phyloP scores from a whole-genome alignment of 257 asterid genomes.

The Solanum arcanum region DNA sequence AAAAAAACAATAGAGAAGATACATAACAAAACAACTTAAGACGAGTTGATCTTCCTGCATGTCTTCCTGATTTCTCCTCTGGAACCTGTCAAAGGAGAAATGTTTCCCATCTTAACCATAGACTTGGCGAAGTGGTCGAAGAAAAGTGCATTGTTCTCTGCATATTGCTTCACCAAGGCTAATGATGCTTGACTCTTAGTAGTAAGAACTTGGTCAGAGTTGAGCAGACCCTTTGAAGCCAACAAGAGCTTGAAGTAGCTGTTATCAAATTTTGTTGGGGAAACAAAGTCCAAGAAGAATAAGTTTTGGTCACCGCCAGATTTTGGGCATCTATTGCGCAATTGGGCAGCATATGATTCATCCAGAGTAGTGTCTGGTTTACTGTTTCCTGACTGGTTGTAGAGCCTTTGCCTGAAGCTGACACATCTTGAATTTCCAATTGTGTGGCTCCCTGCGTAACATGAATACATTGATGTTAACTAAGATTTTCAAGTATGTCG shows the following conservation, averaged over 20 bases:
- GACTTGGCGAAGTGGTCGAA: constrained; percentile 71
- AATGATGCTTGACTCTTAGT: constrained; percentile 50
- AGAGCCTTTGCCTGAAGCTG: constrained; percentile 85
- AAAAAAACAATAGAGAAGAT: neutral
- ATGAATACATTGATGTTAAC: neutral
- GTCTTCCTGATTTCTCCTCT: constrained; percentile 63
- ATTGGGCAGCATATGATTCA: constrained; percentile 40
- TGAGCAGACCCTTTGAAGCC: constrained; percentile 61
- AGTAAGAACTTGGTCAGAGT: constrained; percentile 66
- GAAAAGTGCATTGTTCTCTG: constrained; percentile 46
- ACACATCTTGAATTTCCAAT: constrained; percentile 72
- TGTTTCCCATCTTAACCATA: constrained; percentile 79
- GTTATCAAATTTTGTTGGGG: constrained; percentile 67
- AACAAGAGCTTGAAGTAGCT: constrained; percentile 62
- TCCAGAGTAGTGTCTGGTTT: constrained; percentile 49
- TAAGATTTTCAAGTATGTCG: neutral
- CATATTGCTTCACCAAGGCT: constrained; percentile 60
- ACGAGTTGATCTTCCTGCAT: constrained; percentile 63
- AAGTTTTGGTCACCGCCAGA: constrained; percentile 87
- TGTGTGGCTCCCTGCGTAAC: constrained; percentile 71
- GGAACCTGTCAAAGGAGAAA: constrained; percentile 69
- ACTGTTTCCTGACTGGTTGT: constrained; percentile 69
- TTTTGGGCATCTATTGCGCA: constrained; percentile 54
- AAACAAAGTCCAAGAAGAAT: constrained; percentile 46
- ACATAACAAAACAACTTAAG: neutral